Evolutionary conservation across 2,329 filamentous ascomycete genomes (phyloP).

Genomic region (Aspergillus ustus): DNA sequence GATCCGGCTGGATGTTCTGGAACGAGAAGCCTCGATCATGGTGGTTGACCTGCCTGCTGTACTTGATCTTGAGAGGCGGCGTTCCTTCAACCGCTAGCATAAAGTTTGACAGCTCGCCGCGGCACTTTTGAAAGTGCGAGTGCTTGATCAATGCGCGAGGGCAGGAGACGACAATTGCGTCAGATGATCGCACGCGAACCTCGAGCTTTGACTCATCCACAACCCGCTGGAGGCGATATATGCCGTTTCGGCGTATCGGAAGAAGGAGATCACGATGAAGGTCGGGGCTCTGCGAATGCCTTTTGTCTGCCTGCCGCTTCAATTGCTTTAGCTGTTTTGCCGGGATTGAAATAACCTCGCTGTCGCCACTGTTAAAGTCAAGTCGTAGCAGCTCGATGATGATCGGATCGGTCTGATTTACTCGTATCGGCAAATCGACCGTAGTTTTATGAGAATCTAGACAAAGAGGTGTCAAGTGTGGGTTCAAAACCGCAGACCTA

Average conservation of each 20-base stretch:
- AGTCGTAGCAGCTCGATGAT: slow-evolving; percentile 86
- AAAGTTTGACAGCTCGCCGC: slow-evolving; percentile 85
- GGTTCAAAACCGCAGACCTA: slow-evolving; percentile 85
- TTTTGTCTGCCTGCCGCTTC: slow-evolving; percentile 70
- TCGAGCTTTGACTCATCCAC: slow-evolving; percentile 93
- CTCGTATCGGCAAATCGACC: slow-evolving; percentile 77
- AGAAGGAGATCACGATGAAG: slow-evolving; percentile 72
- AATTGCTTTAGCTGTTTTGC: slow-evolving; percentile 76
- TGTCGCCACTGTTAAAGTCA: slow-evolving; percentile 78
- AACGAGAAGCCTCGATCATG: slow-evolving; percentile 85
- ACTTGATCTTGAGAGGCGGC: slow-evolving; percentile 88
- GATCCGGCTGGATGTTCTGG: slow-evolving; percentile 90
- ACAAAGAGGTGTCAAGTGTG: slow-evolving; percentile 79
- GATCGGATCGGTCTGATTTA: slow-evolving; percentile 91
- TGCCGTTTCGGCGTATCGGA: slow-evolving; percentile 79
- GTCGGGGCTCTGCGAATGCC: slow-evolving; percentile 53
- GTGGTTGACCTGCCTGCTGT: slow-evolving; percentile 84
- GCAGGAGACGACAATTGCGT: slow-evolving; percentile 84
- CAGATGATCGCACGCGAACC: slow-evolving; percentile 74
- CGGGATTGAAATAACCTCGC: slow-evolving; percentile 78
- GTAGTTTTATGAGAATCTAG: slow-evolving; percentile 66
- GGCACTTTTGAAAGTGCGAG: slow-evolving; percentile 71
- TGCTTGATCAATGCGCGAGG: slow-evolving; percentile 76
- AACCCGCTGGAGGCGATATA: slow-evolving; percentile 84
- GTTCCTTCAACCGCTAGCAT: slow-evolving; percentile 83